A percentile compares a stretch with the other conserved stretches of the same genome.
Conservation (phyloP, 1,284 basidiomycete species). For the Irpex lacteus region DNA sequence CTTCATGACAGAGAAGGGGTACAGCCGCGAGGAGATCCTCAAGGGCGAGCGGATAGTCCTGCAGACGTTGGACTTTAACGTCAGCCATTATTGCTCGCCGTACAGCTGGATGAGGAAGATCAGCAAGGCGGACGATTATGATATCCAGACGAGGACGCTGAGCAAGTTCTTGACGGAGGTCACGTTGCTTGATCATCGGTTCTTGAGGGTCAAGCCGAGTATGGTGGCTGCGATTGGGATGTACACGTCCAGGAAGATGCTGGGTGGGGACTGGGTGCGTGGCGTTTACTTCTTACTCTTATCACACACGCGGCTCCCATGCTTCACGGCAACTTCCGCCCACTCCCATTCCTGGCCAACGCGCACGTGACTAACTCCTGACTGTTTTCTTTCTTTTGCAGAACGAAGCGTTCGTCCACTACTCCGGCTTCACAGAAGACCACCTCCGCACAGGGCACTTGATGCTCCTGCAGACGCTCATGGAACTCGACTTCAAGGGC, state of each 20-base stretch:
- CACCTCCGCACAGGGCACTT: conserved; percentile 85
- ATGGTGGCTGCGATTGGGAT: conserved; percentile 97
- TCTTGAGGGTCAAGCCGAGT: conserved; percentile 92
- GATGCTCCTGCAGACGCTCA: conserved; percentile 74
- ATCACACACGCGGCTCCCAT: conserved; percentile 10
- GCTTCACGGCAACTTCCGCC: conserved; percentile 20
- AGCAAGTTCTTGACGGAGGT: conserved; percentile 99
- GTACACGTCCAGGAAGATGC: conserved; percentile 92
- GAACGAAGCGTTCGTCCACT: conserved; percentile 91
- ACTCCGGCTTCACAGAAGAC: conserved; percentile 91
- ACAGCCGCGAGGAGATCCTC: conserved; percentile 92
- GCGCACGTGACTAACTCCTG: conserved; percentile 47
- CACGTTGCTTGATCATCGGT: conserved; percentile 90
- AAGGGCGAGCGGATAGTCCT: conserved; percentile 97
- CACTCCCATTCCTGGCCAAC: conserved; percentile 21
- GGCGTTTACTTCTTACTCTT: conserved; percentile 17
- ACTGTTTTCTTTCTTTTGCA: conserved; percentile 34
- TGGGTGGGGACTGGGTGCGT: conserved; percentile 92
- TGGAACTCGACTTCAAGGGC: conserved; percentile 18
- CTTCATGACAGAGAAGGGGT: conserved; percentile 96
- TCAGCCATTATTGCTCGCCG: conserved; percentile 98
- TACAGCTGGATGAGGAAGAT: conserved; percentile 99
- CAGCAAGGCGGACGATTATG: conserved; percentile 98
- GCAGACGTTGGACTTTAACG: conserved; percentile 90
- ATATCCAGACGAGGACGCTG: conserved; percentile 95